Evolutionary conservation across 1,284 basidiomycete genomes (phyloP).

Genomic region (Puccinia brachypodii): DNA sequence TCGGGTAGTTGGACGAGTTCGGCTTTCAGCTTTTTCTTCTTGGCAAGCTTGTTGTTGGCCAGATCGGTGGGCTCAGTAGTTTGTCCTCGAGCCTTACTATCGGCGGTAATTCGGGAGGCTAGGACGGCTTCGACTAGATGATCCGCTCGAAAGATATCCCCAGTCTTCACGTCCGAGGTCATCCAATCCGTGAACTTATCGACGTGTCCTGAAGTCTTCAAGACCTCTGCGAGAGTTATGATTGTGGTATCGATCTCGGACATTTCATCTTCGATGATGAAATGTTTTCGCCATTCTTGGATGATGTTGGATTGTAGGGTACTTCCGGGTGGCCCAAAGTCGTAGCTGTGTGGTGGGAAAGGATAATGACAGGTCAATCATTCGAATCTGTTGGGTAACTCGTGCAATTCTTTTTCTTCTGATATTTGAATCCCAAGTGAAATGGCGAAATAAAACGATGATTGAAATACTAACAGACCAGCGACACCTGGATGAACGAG

Average conservation of each 20-base stretch:
- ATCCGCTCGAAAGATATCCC: slow-evolving; percentile 95
- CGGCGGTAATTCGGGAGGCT: slow-evolving; percentile 82
- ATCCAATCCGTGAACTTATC: slow-evolving; percentile 99
- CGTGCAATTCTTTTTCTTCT: neutral
- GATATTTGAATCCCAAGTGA: neutral
- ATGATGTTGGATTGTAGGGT: slow-evolving; percentile 96
- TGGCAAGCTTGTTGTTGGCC: slow-evolving; percentile 72
- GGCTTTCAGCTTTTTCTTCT: slow-evolving; percentile 77
- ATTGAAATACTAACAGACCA: slow-evolving; percentile 18
- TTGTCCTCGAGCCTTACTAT: slow-evolving; percentile 83
- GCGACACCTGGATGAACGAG: slow-evolving; percentile 19
- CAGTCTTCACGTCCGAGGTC: slow-evolving; percentile 91
- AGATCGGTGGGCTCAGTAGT: slow-evolving; percentile 64
- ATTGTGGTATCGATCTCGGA: slow-evolving; percentile 97
- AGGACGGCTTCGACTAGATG: slow-evolving; percentile 93
- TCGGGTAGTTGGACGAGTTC: slow-evolving; percentile 74
- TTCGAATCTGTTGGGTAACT: neutral
- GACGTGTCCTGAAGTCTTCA: slow-evolving; percentile 97
- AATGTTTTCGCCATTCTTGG: slow-evolving; percentile 94
- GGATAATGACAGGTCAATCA: slow-evolving; percentile 12
- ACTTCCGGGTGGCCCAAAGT: slow-evolving; percentile 78
- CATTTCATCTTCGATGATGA: slow-evolving; percentile 99
- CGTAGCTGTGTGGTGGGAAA: slow-evolving; percentile 52
- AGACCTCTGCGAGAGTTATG: slow-evolving; percentile 92
- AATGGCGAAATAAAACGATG: neutral